These are phyloP conservation scores for Persicaria maculosa DNA, from an alignment of 148 eudicot species.

Conservation along the genomic window DNA sequence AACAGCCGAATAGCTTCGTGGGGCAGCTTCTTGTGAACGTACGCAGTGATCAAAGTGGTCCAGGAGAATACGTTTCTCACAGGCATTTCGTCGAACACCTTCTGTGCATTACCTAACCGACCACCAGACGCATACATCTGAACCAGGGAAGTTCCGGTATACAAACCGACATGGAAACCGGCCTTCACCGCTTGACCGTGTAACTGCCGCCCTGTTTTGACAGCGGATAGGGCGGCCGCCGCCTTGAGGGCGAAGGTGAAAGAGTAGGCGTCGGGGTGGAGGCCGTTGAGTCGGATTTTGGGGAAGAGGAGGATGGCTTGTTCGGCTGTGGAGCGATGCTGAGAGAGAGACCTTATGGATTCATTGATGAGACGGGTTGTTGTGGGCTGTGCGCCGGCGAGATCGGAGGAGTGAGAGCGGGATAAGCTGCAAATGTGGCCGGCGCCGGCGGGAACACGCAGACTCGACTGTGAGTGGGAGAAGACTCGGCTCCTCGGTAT, in stretches of 20 bases:
- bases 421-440: not conserved
- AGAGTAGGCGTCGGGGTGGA: constrained; percentile 37
- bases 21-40: constrained; percentile 30
- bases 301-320: constrained; percentile 29
- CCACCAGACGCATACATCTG: constrained; percentile 30
- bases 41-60: constrained; percentile 62
- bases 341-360: constrained; percentile 36
- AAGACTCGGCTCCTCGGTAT: not conserved
- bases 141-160: constrained; percentile 30
- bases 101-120: constrained; percentile 24
- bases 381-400: constrained; percentile 11
- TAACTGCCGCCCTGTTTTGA: constrained; percentile 28
- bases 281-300: constrained; percentile 21
- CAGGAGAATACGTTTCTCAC: constrained; percentile 63
- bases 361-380: constrained; percentile 35
- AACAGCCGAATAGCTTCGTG: constrained; percentile 37
- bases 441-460: not conserved
- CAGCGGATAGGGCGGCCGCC: constrained; percentile 19
- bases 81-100: constrained; percentile 41
- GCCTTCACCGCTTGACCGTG: constrained; percentile 34
- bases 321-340: constrained; percentile 18
- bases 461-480: not conserved
- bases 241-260: constrained; percentile 47
- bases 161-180: constrained; percentile 28
- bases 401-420: not conserved